Base-by-base conservation (phyloP, 352 stramenopile species). In the Phytopythium oedochilum region DNA sequence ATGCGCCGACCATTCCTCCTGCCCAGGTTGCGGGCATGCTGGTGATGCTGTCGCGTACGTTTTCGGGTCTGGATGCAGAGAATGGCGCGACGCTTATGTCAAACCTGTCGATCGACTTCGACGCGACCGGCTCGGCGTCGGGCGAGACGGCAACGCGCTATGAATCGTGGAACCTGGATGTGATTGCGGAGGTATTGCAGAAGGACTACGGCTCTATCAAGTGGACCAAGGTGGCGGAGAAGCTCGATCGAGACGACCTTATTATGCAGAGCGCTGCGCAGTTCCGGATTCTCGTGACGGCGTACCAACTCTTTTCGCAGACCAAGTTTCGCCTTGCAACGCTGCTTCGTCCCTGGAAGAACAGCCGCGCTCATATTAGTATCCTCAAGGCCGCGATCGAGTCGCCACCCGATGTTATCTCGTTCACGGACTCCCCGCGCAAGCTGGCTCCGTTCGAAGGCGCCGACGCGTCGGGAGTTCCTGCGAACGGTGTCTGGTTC, bases 1-100 rank as follows among this genome's bases (percentile, higher is more conserved):
- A 94, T 20, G 80, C 86, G 1, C 75, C 83, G 32, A 92, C 81
- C 17, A 92, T 96, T 51, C 83, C 90, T 12, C 84, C 88, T 20
- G 72, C 75, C 2, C 87, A 97, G 49, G 83, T 96, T 25, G 89
- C 89, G 8, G 84, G 88, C 20, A 94, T 97, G 84, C 64, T 97
- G 35, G 71, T 74, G 23, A 96, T 97, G 86, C 63, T 97, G 1
- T 79, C 86, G 29, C 82, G 80, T 22, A 96, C 86, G 18, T 94
- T 86, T 61, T 79, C 74, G 15, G 74, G 70, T 11, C 63, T 92
- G 51, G 76, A 88, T 52, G 60, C 74, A 5, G 66, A 72, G 48
- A 89, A 88, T 34, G 75, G 82, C 38, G 83, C 82, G 25, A 94
- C 82, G 31, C 58, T 92, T 36, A 89, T 93, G 67, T 76, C 83